A percentile compares a stretch with the other conserved stretches of the same genome.
phyloP scores from a whole-genome alignment of 2,329 filamentous ascomycete genomes.

The Aspergillus vadensis region DNA sequence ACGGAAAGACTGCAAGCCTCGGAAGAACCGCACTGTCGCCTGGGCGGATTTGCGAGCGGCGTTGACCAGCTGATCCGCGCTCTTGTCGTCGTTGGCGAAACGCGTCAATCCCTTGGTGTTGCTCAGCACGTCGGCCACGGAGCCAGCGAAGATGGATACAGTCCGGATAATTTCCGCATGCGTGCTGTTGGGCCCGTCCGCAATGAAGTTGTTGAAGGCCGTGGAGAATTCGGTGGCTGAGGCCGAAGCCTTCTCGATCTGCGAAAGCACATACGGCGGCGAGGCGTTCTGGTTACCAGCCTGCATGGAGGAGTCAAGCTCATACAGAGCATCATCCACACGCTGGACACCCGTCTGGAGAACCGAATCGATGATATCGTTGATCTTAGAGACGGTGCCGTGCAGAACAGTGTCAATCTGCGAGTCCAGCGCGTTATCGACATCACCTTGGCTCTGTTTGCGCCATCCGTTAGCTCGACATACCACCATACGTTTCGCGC shows the following conservation, averaged over 20 bases:
- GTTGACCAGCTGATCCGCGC: conserved; percentile 79
- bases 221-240: conserved; percentile 97
- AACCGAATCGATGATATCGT: conserved; percentile 96
- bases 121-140: conserved; percentile 88
- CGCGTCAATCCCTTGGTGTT: conserved; percentile 95
- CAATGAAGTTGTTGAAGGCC: conserved; percentile 97
- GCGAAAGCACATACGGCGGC: conserved; percentile 89
- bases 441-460: conserved; percentile 65
- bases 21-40: conserved; percentile 92
- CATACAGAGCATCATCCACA: conserved; percentile 94
- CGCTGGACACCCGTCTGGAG: conserved; percentile 89
- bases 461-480: neutral
- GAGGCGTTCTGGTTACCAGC: conserved; percentile 98
- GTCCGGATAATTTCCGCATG: conserved; percentile 92
- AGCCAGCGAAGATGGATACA: conserved; percentile 84
- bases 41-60: conserved; percentile 81
- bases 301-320: conserved; percentile 96
- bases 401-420: conserved; percentile 89
- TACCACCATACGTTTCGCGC: neutral
- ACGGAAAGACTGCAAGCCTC: conserved; percentile 87
- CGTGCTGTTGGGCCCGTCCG: conserved; percentile 87
- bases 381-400: conserved; percentile 86
- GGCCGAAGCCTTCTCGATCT: conserved; percentile 93
- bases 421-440: conserved; percentile 79
- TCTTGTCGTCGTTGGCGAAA: conserved; percentile 94